Conservation (phyloP, 768 basidiomycete species). For the Leccinum disarticulatum region DNA sequence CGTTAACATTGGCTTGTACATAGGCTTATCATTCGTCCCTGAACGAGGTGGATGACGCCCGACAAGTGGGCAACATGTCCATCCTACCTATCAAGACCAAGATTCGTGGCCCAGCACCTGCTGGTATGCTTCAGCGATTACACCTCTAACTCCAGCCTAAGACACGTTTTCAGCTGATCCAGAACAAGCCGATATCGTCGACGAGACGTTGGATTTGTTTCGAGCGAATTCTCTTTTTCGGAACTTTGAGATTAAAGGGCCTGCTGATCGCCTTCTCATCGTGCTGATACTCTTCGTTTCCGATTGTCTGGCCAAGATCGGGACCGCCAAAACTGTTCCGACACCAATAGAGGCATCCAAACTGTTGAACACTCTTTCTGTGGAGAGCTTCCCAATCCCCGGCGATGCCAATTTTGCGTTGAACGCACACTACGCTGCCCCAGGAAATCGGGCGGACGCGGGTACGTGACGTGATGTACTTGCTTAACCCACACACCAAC, state of each 20-base stretch:
- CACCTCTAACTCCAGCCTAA: constrained; percentile 11
- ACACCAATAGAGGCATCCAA: constrained; percentile 86
- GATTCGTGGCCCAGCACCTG: constrained; percentile 89
- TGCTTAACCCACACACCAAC: constrained; percentile 6
- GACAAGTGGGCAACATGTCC: constrained; percentile 86
- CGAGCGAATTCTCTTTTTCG: constrained; percentile 98
- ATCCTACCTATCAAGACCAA: constrained; percentile 89
- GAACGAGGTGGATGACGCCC: constrained; percentile 80
- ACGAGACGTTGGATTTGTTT: constrained; percentile 95
- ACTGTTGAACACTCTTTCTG: constrained; percentile 84
- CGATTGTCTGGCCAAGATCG: constrained; percentile 92
- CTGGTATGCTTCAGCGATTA: constrained; percentile 45
- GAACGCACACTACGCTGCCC: constrained; percentile 87
- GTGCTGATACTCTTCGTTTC: constrained; percentile 97
- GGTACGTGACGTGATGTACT: constrained; percentile 49
- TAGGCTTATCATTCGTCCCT: constrained; percentile 97
- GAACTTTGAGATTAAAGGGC: constrained; percentile 99
- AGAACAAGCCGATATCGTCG: constrained; percentile 82
- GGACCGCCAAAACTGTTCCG: constrained; percentile 63
- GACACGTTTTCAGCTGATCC: constrained; percentile 60
- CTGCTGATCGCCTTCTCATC: constrained; percentile 93
- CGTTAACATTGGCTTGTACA: constrained; percentile 2
- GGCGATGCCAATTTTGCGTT: constrained; percentile 94
- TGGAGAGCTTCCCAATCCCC: constrained; percentile 91
- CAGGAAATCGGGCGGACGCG: constrained; percentile 72